These are phyloP conservation scores for Syzygium aqueum DNA, from an alignment of 345 rosid genomes.

Conservation along the genomic window DNA sequence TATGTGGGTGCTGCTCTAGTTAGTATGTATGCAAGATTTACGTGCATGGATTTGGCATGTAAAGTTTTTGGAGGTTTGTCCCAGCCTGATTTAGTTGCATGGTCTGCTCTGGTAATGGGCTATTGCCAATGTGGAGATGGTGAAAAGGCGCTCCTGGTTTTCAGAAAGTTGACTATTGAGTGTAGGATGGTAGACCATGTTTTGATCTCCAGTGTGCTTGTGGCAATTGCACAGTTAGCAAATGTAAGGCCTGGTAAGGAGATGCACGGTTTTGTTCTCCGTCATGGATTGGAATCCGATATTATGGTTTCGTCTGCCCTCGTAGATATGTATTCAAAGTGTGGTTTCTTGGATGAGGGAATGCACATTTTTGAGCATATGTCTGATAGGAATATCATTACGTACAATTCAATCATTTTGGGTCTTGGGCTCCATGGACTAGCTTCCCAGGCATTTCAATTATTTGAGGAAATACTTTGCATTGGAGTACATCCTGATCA, in stretches of 20 bases:
- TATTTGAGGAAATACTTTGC: conserved; percentile 42
- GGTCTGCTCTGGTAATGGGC: conserved; percentile 70
- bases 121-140: conserved; percentile 50
- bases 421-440: conserved; percentile 71
- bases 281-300: conserved; percentile 44
- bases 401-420: conserved; percentile 61
- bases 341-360: conserved; percentile 47
- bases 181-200: conserved; percentile 53
- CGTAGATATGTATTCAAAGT: conserved; percentile 72
- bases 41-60: conserved; percentile 43
- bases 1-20: conserved; percentile 59
- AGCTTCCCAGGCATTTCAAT: conserved; percentile 50
- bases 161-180: conserved; percentile 31
- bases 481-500: conserved; percentile 50
- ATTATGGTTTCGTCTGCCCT: conserved; percentile 66
- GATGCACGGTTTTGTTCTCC: conserved; percentile 52
- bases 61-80: conserved; percentile 34
- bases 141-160: conserved; percentile 36
- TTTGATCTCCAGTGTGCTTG: conserved; percentile 45
- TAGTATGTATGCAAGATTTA: conserved; percentile 65
- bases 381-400: conserved; percentile 32
- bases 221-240: conserved; percentile 51
- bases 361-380: conserved; percentile 36
- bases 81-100: conserved; percentile 63
- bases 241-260: conserved; percentile 37